These are phyloP conservation scores for Aspergillus nidulans DNA, from an alignment of 495 filamentous ascomycete species.

Conservation along the genomic window DNA sequence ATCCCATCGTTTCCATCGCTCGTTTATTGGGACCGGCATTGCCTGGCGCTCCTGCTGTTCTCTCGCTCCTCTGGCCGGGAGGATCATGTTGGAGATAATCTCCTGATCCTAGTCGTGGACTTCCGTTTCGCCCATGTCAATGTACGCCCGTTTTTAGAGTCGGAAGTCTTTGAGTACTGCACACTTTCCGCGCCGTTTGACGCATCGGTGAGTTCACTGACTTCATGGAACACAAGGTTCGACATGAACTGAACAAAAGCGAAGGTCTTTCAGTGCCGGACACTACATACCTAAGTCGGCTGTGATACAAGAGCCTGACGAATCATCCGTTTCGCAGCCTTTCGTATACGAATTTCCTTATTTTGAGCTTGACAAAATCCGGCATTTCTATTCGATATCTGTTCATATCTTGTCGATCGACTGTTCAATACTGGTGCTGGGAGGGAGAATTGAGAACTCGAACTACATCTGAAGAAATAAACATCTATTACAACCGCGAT, in stretches of 20 bases:
- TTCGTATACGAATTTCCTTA: neutral
- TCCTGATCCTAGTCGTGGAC: constrained; percentile 13
- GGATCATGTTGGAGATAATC: constrained; percentile 15
- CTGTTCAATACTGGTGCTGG: neutral
- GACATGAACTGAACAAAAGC: constrained; percentile 2
- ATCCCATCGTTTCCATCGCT: constrained; percentile 14
- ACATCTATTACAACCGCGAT: neutral
- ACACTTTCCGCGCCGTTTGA: neutral
- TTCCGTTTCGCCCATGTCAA: constrained; percentile 11
- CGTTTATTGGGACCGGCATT: constrained; percentile 1
- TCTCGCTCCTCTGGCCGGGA: constrained; percentile 6
- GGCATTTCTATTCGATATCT: neutral
- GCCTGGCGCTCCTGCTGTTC: constrained; percentile 13
- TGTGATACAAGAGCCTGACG: neutral
- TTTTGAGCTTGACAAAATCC: neutral
- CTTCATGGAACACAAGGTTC: neutral
- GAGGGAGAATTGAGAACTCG: neutral
- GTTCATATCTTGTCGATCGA: neutral
- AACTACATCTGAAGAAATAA: neutral
- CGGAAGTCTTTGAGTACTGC: neutral
- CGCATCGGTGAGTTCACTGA: neutral
- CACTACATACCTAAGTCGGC: neutral
- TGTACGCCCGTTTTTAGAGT: constrained; percentile 4
- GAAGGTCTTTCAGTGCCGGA: constrained; percentile 11
- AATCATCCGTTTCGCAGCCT: neutral